These are phyloP conservation scores for Pseudogymnoascus sp. DNA, from an alignment of 2,329 filamentous ascomycete genomes.

Conservation along the genomic window DNA sequence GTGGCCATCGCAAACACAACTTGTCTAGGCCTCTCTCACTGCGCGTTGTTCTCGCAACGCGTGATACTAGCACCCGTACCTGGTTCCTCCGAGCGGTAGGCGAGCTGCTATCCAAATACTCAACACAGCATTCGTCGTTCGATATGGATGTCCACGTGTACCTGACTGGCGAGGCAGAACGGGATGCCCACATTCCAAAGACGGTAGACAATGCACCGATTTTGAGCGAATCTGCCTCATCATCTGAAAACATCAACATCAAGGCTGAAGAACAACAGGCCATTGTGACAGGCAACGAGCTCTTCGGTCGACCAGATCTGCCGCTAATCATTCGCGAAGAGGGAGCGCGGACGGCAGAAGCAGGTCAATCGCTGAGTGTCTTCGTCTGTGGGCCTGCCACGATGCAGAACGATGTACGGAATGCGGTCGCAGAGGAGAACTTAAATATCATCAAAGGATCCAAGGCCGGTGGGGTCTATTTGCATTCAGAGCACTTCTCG, in stretches of 20 bases:
- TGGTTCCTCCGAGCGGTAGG: conserved; percentile 31
- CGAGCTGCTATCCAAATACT: conserved; percentile 23
- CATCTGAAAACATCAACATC: conserved; percentile 7
- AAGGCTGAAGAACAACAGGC: conserved; percentile 1
- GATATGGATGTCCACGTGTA: conserved; percentile 22
- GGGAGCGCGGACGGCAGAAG: conserved; percentile 4
- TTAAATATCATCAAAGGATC: conserved; percentile 28
- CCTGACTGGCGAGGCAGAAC: conserved; percentile 23
- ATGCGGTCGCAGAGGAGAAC: conserved; percentile 39
- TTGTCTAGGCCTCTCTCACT: conserved; percentile 18
- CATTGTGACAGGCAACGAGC: conserved; percentile 14
- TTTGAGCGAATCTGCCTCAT: neutral
- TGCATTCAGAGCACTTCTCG: conserved; percentile 42
- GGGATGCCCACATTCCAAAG: neutral
- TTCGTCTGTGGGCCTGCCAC: conserved; percentile 38
- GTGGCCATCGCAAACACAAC: neutral
- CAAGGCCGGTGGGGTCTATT: conserved; percentile 32
- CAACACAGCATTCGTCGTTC: conserved; percentile 14
- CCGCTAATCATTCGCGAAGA: conserved; percentile 18
- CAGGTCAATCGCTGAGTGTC: conserved; percentile 25
- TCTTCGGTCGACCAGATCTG: conserved; percentile 30
- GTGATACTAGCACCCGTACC: conserved; percentile 28
- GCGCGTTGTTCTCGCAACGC: conserved; percentile 31
- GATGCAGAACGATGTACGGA: conserved; percentile 41
- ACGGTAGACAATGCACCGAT: conserved; percentile 10